Conservation (phyloP, 305 asterid genomes). For the Ruellia speciosa region DNA sequence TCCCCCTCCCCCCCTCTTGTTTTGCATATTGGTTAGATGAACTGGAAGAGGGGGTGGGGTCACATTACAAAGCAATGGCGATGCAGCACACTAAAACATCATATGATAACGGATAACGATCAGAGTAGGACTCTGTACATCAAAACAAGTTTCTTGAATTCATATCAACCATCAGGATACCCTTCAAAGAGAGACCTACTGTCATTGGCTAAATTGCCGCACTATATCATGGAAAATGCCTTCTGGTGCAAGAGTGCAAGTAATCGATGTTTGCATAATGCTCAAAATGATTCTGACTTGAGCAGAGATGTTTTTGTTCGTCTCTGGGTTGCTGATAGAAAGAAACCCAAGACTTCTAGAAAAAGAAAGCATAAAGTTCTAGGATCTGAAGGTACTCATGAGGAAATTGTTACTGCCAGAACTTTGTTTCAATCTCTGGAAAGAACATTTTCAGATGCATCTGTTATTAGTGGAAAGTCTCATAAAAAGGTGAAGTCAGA, state of each 20-base stretch:
- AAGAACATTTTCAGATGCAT: slow-evolving; percentile 39
- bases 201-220: slow-evolving; percentile 33
- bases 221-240: slow-evolving; percentile 22
- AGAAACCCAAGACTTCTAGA: slow-evolving; percentile 30
- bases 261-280: slow-evolving; percentile 32
- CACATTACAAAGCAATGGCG: slow-evolving; percentile 30
- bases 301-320: slow-evolving; percentile 63
- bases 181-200: slow-evolving; percentile 25
- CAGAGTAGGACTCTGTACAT: slow-evolving; percentile 24
- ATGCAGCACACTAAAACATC: slow-evolving; percentile 26
- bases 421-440: slow-evolving; percentile 27
- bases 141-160: slow-evolving; percentile 27
- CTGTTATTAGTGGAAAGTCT: slow-evolving; percentile 30
- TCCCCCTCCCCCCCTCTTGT: too few species aligned
- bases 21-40: slow-evolving; percentile 38
- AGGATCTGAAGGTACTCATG: slow-evolving; percentile 22
- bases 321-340: slow-evolving; percentile 66
- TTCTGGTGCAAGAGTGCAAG: slow-evolving; percentile 27
- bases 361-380: slow-evolving; percentile 31
- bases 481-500: slow-evolving; percentile 32
- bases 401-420: slow-evolving; percentile 24
- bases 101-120: slow-evolving; percentile 23
- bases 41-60: slow-evolving; percentile 38
- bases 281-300: slow-evolving; percentile 42
- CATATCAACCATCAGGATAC: slow-evolving; percentile 29